phyloP scores from a whole-genome alignment of 192 early-diverging fungal species.

The Chytriomyces sp. region DNA sequence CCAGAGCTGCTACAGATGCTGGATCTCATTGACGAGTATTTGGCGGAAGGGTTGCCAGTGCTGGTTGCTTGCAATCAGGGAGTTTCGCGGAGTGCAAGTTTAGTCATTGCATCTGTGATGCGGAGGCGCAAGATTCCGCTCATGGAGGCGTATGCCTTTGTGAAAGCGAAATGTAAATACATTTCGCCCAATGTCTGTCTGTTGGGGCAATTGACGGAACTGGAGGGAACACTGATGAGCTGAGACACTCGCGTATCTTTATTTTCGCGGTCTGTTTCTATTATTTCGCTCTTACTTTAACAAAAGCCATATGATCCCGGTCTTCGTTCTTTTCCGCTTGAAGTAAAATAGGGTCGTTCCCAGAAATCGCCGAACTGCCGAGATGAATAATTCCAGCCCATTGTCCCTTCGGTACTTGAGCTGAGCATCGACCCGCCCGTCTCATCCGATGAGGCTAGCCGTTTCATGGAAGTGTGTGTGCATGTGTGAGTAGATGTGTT shows the following conservation, averaged over 20 bases:
- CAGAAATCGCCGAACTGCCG: no score
- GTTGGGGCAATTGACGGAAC: slow-evolving; percentile 67
- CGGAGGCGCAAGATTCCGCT: slow-evolving; percentile 58
- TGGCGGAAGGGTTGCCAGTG: slow-evolving; percentile 36
- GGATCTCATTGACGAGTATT: not conserved
- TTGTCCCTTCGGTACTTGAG: no score
- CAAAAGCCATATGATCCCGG: no score
- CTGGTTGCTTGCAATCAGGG: slow-evolving; percentile 89
- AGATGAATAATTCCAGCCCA: no score
- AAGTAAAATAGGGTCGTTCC: no score
- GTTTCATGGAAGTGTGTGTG: no score
- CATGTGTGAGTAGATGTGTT: no score
- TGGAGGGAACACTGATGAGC: not conserved
- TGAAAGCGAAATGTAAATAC: slow-evolving; percentile 64
- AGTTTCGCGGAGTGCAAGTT: slow-evolving; percentile 81
- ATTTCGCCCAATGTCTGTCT: slow-evolving; percentile 85
- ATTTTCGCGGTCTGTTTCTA: no score
- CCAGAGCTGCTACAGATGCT: slow-evolving; percentile 35
- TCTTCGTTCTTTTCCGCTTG: no score
- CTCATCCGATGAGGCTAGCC: no score
- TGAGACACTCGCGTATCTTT: not conserved
- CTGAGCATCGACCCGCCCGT: no score
- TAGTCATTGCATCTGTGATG: slow-evolving; percentile 92
- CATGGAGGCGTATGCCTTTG: slow-evolving; percentile 73
- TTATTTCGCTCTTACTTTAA: no score